Evolutionary conservation across 805 yeast species (phyloP), one percentile per base, ranked within the genome.

Genomic region (Osmozyma mogii): DNA sequence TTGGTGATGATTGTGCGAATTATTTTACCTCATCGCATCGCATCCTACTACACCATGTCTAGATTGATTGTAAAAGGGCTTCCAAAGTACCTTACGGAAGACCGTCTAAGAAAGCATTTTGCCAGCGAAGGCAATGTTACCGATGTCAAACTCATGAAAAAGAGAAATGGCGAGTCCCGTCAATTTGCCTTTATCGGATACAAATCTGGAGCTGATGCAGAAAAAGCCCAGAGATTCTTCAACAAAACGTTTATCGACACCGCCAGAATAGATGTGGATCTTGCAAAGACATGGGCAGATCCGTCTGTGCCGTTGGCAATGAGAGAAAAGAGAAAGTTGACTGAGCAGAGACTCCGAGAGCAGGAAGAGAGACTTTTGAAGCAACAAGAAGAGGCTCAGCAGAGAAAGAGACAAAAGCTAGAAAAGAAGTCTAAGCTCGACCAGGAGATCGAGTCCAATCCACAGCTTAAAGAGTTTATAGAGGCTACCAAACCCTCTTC

Each of bases 131-230:
- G 84, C 8, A 64, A 68, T 29, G 84, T 88, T 17, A 84, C 96
- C 0, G 98, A 92, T 68, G 88, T 84, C 22, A 85, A 83, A 54
- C 65, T 92, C 21, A 72, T 87, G 71, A 79, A 72, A 45, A 84
- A 80, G 41, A 68, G 80, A 43, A 75, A 73, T 41, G 98, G 98
- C 15, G 81, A 79, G 46, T 82, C 95, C 7, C 74, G 98, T 56
- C 68, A 94, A 44, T 92, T 92, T 65, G 97, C 95, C 5, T 92
- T 92, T 46, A 65, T 92, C 29, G 98, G 98, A 1, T 92, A 72
- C 54, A 78, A 75, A 45, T 65, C 75, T n/a, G 64, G 58, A 12
- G 67, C 58, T 9, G 95, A 83, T 45, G 97, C 98, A 1, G 72
- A 68, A 28, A 70, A 65, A 25, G 95, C 96, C 0, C 89, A 78